These are phyloP conservation scores for Lipomyces japonicus DNA, from an alignment of 805 yeast species.

Conservation along the genomic window DNA sequence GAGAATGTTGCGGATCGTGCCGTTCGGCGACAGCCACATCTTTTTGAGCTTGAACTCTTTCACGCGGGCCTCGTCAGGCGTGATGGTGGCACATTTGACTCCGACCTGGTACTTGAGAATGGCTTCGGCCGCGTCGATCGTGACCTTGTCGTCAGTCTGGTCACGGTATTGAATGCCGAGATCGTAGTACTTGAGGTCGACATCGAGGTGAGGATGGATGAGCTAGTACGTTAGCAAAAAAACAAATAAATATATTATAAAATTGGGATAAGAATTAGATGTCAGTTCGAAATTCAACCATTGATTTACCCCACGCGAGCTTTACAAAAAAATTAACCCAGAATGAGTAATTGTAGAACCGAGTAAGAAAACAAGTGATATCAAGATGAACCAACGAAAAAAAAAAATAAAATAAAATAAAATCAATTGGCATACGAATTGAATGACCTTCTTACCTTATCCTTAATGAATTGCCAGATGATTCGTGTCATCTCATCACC, in stretches of 20 bases:
- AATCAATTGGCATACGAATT: no score
- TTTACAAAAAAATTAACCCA: no score
- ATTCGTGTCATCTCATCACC: slow-evolving; percentile 98
- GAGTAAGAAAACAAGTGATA: no score
- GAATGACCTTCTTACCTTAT: slow-evolving; percentile 50
- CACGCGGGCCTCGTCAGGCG: slow-evolving; percentile 97
- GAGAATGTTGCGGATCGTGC: slow-evolving; percentile 89
- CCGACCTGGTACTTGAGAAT: slow-evolving; percentile 87
- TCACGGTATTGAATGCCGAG: slow-evolving; percentile 84
- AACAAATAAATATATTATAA: no score
- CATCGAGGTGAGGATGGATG: slow-evolving; percentile 77
- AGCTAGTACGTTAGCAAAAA: slow-evolving; percentile 42
- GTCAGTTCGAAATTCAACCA: no score
- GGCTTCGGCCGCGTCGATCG: slow-evolving; percentile 85
- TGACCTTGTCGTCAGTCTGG: slow-evolving; percentile 80
- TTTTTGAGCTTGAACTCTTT: slow-evolving; percentile 84
- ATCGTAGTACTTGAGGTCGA: slow-evolving; percentile 89
- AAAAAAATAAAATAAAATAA: no score
- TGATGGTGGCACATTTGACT: slow-evolving; percentile 95
- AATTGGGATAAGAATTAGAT: no score
- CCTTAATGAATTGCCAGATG: slow-evolving; percentile 89
- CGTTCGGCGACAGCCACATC: slow-evolving; percentile 98
- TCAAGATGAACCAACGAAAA: background rate
- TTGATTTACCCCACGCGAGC: no score
- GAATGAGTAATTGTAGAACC: no score